These are phyloP conservation scores for Candida arabinofermentans DNA, from an alignment of 805 yeast species.

Conservation along the genomic window DNA sequence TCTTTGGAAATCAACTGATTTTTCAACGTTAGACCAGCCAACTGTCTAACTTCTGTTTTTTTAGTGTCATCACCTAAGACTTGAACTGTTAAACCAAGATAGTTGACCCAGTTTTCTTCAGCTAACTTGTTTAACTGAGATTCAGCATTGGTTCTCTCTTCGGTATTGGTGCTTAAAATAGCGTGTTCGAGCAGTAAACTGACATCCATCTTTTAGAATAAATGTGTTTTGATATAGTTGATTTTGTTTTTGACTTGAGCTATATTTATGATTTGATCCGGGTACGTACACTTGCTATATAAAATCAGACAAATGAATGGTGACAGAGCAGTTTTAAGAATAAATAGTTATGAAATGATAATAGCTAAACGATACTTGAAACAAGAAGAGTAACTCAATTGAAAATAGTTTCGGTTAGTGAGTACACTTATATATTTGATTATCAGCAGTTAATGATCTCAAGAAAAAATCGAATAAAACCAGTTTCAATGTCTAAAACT, in stretches of 20 bases:
- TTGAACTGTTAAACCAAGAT: slow-evolving; percentile 63
- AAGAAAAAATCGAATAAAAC: no score
- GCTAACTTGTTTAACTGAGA: slow-evolving; percentile 68
- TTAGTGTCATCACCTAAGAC: slow-evolving; percentile 64
- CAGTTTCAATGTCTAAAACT: no score
- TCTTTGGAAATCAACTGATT: slow-evolving; percentile 87
- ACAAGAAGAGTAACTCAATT: no score
- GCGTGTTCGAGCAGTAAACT: slow-evolving; percentile 75
- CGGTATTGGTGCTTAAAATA: slow-evolving; percentile 62
- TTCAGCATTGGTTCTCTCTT: slow-evolving; percentile 73
- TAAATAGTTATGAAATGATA: no score
- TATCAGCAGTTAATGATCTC: no score
- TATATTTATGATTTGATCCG: background rate
- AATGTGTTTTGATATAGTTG: background rate
- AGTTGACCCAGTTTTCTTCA: slow-evolving; percentile 70
- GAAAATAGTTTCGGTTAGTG: no score
- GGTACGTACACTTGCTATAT: no score
- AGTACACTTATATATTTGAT: no score
- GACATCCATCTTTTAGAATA: slow-evolving; percentile 49
- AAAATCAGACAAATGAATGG: no score
- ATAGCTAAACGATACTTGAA: no score
- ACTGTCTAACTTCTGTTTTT: slow-evolving; percentile 78
- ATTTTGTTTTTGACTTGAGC: background rate
- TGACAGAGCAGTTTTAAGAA: no score
- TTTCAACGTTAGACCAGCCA: slow-evolving; percentile 85